phyloP scores from a whole-genome alignment of 768 basidiomycete genomes.

The Phylloporus rhodoxanthus region DNA sequence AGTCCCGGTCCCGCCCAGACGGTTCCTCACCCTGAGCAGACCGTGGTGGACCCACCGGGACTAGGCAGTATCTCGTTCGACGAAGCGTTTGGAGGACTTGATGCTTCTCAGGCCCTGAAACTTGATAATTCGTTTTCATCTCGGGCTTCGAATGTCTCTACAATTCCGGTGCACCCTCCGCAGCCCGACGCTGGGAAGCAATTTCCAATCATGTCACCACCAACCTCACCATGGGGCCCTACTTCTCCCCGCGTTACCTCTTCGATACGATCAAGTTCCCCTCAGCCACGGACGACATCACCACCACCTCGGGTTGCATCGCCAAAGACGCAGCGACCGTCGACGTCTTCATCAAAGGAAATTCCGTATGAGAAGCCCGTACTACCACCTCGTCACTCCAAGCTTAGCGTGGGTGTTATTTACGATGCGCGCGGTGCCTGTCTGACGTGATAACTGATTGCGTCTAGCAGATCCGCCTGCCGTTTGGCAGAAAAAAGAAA shows the following conservation, averaged over 20 bases:
- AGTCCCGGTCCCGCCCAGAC: constrained; percentile 8
- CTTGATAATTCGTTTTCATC: constrained; percentile 37
- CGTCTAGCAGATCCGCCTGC: constrained; percentile 55
- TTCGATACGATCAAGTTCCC: constrained; percentile 34
- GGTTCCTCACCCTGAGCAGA: constrained; percentile 15
- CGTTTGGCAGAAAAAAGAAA: constrained; percentile 74
- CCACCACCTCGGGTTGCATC: constrained; percentile 48
- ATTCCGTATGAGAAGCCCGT: constrained; percentile 48
- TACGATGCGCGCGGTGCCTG: not conserved
- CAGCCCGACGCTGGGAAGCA: constrained; percentile 22
- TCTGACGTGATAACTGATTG: constrained; percentile 6
- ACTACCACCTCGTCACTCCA: constrained; percentile 55
- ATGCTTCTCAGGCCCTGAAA: constrained; percentile 34
- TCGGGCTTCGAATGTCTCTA: constrained; percentile 29
- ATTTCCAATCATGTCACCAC: constrained; percentile 37
- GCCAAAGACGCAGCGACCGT: constrained; percentile 51
- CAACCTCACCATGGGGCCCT: constrained; percentile 35
- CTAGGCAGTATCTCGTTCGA: constrained; percentile 39
- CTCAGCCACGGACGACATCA: constrained; percentile 39
- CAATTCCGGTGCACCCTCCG: constrained; percentile 17
- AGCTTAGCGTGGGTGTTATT: constrained; percentile 60
- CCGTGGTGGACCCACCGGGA: constrained; percentile 5
- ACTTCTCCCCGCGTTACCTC: constrained; percentile 26
- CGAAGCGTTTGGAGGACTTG: constrained; percentile 50
- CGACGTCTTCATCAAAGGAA: constrained; percentile 55